These are phyloP conservation scores for Phytophthora chlamydospora DNA, from an alignment of 352 stramenopile species.

Conservation along the genomic window DNA sequence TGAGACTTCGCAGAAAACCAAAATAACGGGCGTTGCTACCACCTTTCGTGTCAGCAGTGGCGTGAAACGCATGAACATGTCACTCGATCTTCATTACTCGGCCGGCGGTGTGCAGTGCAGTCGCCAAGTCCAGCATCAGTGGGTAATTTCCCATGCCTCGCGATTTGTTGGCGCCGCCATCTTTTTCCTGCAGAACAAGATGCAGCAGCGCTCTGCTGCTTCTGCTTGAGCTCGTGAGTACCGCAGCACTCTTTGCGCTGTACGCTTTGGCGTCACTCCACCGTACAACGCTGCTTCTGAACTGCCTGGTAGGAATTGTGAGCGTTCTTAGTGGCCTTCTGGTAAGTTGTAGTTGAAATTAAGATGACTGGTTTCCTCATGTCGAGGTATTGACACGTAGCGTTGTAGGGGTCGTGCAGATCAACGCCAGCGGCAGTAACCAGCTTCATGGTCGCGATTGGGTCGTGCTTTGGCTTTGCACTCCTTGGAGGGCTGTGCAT, in stretches of 20 bases:
- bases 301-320: constrained; percentile 40
- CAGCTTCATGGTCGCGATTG: constrained; percentile 64
- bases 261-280: constrained; percentile 48
- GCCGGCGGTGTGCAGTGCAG: not conserved
- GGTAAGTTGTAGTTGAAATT: constrained; percentile 29
- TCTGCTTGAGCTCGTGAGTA: constrained; percentile 47
- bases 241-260: constrained; percentile 46
- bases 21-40: constrained; percentile 25
- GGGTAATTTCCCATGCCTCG: constrained; percentile 10
- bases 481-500: constrained; percentile 66
- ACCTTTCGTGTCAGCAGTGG: constrained; percentile 5
- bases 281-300: constrained; percentile 38
- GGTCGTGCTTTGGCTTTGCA: constrained; percentile 50
- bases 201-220: constrained; percentile 45
- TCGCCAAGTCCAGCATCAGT: not conserved
- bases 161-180: constrained; percentile 39
- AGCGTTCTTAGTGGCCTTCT: constrained; percentile 55
- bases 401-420: constrained; percentile 46
- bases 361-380: too few species aligned
- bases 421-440: constrained; percentile 55
- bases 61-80: constrained; percentile 28
- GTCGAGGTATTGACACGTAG: too few species aligned
- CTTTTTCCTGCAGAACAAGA: constrained; percentile 56
- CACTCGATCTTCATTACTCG: constrained; percentile 12
- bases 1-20: constrained; percentile 23